Conservation (phyloP, 345 rosid genomes). For the Psidium guajava region DNA sequence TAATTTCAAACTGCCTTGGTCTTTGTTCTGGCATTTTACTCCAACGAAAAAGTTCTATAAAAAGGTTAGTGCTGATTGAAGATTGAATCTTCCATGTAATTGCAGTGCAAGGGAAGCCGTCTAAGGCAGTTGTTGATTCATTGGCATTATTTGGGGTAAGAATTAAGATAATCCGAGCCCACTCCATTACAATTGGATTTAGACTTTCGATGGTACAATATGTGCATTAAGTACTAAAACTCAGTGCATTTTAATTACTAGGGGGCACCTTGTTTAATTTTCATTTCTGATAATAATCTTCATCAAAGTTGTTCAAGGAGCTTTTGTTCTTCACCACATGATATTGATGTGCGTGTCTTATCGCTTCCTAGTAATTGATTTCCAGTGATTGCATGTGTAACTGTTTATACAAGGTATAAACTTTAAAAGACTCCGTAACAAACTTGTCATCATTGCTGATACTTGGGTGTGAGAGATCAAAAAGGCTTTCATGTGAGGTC, state of each 20-base stretch:
- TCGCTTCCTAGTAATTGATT: not conserved
- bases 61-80: not conserved
- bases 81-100: constrained; percentile 3
- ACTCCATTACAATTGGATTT: not conserved
- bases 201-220: not conserved
- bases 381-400: not conserved
- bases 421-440: not conserved
- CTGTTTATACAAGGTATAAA: not conserved
- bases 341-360: not conserved
- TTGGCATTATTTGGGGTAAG: constrained; percentile 94
- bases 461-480: not conserved
- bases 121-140: constrained; percentile 80
- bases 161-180: not conserved
- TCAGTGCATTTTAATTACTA: not conserved
- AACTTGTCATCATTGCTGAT: not conserved
- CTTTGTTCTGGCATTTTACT: not conserved
- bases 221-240: not conserved
- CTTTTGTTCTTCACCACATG: not conserved
- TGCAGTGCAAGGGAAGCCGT: constrained; percentile 92
- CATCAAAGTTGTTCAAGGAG: not conserved
- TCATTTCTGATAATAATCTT: not conserved
- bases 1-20: not conserved
- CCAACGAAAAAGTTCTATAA: not conserved
- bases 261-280: not conserved
- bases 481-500: not conserved